Conservation (phyloP, 2,329 filamentous ascomycete genomes). For the Decorospora gaudefroyi region DNA sequence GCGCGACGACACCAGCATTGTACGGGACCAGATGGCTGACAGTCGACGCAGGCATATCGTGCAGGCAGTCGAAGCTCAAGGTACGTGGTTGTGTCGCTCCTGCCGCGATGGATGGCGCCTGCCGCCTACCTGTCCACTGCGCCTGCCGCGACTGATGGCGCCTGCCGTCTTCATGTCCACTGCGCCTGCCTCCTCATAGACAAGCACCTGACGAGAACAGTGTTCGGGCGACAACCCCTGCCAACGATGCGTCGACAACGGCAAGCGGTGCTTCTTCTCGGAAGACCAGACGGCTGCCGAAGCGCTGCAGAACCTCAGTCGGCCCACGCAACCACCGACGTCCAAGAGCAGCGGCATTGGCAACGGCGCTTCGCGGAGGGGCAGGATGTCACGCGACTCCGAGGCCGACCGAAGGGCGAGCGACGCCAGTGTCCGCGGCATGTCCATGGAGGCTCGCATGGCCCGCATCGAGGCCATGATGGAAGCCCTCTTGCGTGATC, state of each 20-base stretch:
- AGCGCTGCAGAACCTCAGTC: constrained; percentile 45
- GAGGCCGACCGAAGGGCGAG: constrained; percentile 31
- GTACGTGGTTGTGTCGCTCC: constrained; percentile 18
- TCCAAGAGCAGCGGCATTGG: constrained; percentile 15
- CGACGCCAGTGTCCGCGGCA: constrained; percentile 32
- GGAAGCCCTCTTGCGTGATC: constrained; percentile 42
- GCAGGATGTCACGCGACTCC: constrained; percentile 27
- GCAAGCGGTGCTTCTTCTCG: constrained; percentile 45
- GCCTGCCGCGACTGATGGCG: constrained; percentile 1
- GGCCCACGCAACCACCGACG: constrained; percentile 28
- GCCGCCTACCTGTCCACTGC: not conserved
- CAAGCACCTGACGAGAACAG: constrained; percentile 19
- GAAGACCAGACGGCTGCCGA: constrained; percentile 47
- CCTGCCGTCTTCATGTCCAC: not conserved
- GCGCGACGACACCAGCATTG: not conserved
- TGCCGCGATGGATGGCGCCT: not conserved
- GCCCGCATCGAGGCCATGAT: constrained; percentile 44
- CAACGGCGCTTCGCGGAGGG: constrained; percentile 23
- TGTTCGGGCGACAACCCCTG: constrained; percentile 46
- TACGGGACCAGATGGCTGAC: constrained; percentile 19
- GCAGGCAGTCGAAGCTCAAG: constrained; percentile 45
- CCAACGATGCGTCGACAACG: constrained; percentile 43
- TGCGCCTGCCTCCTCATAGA: not conserved
- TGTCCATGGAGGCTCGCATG: constrained; percentile 45
- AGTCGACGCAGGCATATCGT: constrained; percentile 36